Evolutionary conservation across 805 yeast species (phyloP).

Genomic region (Spathaspora boniae): DNA sequence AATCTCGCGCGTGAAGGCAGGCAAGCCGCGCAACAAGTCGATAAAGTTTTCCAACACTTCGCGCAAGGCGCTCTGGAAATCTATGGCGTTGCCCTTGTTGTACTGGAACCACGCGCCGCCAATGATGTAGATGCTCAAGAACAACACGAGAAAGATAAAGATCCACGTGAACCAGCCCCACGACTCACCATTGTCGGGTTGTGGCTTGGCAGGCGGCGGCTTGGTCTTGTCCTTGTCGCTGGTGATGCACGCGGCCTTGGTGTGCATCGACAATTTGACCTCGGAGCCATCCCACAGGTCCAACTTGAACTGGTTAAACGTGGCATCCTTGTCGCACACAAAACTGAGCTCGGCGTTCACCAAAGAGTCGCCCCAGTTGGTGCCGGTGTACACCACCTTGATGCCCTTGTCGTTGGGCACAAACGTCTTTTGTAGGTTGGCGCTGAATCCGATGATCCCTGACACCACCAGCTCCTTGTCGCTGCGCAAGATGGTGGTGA

Average conservation of each 20-base stretch:
- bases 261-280: slow-evolving; percentile 25
- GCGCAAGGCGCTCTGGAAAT: slow-evolving; percentile 66
- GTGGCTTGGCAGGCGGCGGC: slow-evolving; percentile 11
- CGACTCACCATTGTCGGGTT: slow-evolving; percentile 38
- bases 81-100: slow-evolving; percentile 66
- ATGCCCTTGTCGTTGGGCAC: slow-evolving; percentile 26
- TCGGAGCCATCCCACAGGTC: slow-evolving; percentile 35
- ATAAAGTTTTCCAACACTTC: slow-evolving; percentile 69
- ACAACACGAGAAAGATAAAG: slow-evolving; percentile 68
- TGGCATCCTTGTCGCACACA: slow-evolving; percentile 38
- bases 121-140: slow-evolving; percentile 66
- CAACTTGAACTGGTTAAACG: slow-evolving; percentile 21
- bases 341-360: slow-evolving; percentile 48
- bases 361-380: slow-evolving; percentile 66
- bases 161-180: slow-evolving; percentile 86
- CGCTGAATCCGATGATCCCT: slow-evolving; percentile 59
- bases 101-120: slow-evolving; percentile 75
- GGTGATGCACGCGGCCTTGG: slow-evolving; percentile 40
- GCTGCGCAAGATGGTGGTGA: slow-evolving; percentile 54
- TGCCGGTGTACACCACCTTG: slow-evolving; percentile 44
- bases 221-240: slow-evolving; percentile 29
- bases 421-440: slow-evolving; percentile 32
- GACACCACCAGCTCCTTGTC: slow-evolving; percentile 46
- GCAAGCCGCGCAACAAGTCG: slow-evolving; percentile 56
- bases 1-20: slow-evolving; percentile 66